Base-by-base conservation (phyloP, 2,329 filamentous ascomycete species). In the Talaromyces verruculosus region DNA sequence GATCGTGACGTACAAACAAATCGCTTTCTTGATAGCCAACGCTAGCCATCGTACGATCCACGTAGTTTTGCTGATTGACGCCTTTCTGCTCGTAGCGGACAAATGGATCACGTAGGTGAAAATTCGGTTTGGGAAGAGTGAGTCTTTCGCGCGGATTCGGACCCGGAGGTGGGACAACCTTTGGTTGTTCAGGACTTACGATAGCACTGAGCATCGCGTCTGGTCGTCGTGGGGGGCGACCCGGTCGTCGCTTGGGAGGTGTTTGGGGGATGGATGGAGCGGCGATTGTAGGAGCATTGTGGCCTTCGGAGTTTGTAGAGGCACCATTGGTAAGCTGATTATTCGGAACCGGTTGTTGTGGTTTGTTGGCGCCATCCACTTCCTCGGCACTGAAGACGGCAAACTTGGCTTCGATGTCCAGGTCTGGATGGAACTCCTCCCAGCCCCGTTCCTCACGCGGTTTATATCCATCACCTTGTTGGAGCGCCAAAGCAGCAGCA, bases 11-110 rank as follows among this genome's bases (percentile, higher is more conserved):
- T 62, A 91, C 84, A 75, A 93, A 98, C 66, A 93, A 84, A 78
- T 98, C 94, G 72, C 91, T 97, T 80, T 97, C 93, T 79, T 97
- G 94, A 75, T 97, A 98, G 61, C 94, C 94, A 57, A 97, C 91
- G 72, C 92, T 94, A 71, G 93, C 93, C 93, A 98, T 97, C 1
- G 92, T 91, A 75, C 95, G 93, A 78, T 97, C 94, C 57, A 98
- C 93, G 77, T 97, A 98, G 73, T 94, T 91, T 67, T 91, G 89
- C 74, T 94, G 91, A 49, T 92, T 92, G 69, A 91, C 88, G 1
- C 89, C 90, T 77, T 95, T 93, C 75, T 93, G 91, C 77, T 97
- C 94, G 69, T 82, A 84, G 47, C 78, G 78, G 15, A 76, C 71
- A 66, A 83, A 84, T 2, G 82, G 81, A 66, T 84, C 81, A 41